Conservation (phyloP, 2,329 filamentous ascomycete genomes). For the Penicillium vulpinum region DNA sequence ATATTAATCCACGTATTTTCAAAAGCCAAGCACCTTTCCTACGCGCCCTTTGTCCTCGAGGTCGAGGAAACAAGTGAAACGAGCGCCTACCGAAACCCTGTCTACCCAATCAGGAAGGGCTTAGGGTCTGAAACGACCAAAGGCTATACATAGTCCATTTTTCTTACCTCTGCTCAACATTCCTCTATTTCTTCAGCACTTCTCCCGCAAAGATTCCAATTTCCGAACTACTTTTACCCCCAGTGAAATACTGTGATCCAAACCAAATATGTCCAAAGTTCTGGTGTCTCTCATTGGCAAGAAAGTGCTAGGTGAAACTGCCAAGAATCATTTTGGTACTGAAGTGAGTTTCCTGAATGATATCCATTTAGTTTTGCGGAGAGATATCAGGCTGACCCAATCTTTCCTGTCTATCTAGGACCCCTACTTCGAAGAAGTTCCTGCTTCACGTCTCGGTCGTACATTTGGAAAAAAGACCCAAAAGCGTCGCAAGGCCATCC, state of each 20-base stretch:
- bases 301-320: conserved; percentile 39
- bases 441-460: conserved; percentile 68
- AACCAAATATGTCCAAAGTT: conserved; percentile 28
- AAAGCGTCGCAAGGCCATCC: conserved; percentile 81
- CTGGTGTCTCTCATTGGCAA: conserved; percentile 34
- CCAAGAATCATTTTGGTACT: conserved; percentile 44
- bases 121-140: conserved; percentile 3
- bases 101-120: conserved; percentile 3
- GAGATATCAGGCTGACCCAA: conserved; percentile 1
- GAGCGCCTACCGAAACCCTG: conserved; percentile 16
- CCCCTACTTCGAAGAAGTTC: conserved; percentile 82
- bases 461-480: conserved; percentile 70
- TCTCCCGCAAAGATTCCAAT: neutral
- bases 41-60: neutral
- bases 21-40: neutral
- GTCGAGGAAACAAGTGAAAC: conserved; percentile 2
- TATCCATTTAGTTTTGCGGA: neutral
- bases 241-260: neutral
- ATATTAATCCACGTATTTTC: conserved; percentile 5
- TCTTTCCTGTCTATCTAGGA: conserved; percentile 58
- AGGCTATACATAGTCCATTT: conserved; percentile 17
- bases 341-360: conserved; percentile 33
- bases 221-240: neutral
- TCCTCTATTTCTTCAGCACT: conserved; percentile 3
- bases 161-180: conserved; percentile 3